Conservation (phyloP, 139 green algal genomes). For the Micromonas pusilla region DNA sequence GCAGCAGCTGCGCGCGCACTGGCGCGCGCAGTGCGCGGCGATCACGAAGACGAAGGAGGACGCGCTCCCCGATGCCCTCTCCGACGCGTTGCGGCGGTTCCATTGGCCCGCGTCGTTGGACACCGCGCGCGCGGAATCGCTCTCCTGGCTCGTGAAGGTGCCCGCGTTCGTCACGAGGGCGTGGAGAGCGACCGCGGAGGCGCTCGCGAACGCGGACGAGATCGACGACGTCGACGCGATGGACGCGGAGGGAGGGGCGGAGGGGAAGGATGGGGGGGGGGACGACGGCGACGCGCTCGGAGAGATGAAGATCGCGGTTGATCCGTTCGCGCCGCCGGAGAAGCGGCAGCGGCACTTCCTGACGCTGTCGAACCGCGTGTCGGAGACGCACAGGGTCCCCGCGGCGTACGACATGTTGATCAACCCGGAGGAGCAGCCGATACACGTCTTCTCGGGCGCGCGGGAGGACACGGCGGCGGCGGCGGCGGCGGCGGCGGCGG, state of each 20-base stretch:
- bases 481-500: not conserved
- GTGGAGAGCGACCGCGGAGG: not conserved
- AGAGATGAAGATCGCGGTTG: not conserved
- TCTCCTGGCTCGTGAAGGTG: conserved; percentile 18
- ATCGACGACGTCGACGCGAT: not conserved
- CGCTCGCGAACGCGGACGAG: not conserved
- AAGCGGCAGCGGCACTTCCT: conserved; percentile 6
- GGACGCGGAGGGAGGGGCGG: not conserved
- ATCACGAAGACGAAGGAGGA: not conserved
- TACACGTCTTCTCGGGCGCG: conserved; percentile 19
- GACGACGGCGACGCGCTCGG: not conserved
- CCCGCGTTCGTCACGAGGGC: conserved; percentile 11
- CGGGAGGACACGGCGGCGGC: not conserved
- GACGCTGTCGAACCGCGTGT: not conserved
- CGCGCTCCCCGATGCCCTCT: conserved; percentile 5
- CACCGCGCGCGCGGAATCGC: not conserved
- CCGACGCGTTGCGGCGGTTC: not conserved
- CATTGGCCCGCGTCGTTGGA: conserved; percentile 9
- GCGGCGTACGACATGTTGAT: conserved; percentile 3
- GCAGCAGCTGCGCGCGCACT: conserved; percentile 10
- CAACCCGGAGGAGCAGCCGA: not conserved
- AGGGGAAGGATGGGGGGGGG: not conserved
- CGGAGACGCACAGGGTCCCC: not conserved
- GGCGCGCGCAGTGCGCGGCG: not conserved
- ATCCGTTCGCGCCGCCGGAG: conserved; percentile 5